A percentile compares a stretch with the other conserved stretches of the same genome.
Evolutionary conservation across 108 stramenopile species (phyloP).

Genomic region (Nitzschia palea): DNA sequence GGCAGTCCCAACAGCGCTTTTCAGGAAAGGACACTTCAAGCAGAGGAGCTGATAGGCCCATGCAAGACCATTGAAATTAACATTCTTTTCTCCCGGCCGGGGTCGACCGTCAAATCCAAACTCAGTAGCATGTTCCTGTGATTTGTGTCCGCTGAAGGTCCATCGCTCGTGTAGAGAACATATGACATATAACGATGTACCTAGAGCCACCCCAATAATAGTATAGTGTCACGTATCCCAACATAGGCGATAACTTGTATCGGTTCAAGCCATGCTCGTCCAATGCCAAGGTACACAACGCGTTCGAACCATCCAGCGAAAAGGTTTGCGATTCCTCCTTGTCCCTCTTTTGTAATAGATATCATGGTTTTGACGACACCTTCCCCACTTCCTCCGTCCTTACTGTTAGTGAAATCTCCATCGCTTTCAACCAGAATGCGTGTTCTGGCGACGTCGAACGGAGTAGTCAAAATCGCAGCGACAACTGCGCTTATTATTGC

Average conservation of each 20-base stretch:
- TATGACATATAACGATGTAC: background rate
- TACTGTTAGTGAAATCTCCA: constrained; percentile 2
- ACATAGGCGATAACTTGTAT: constrained; percentile 72
- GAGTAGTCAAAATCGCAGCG: constrained; percentile 77
- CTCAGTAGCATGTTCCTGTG: no score
- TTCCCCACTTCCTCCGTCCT: constrained; percentile 28
- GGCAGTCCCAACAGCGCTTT: no score
- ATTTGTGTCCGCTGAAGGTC: no score
- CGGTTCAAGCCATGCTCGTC: constrained; percentile 86
- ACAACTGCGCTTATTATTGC: constrained; percentile 60
- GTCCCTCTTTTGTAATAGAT: constrained; percentile 58
- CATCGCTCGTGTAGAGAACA: no score
- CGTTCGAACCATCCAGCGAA: constrained; percentile 85
- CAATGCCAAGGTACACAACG: constrained; percentile 69
- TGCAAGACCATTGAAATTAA: no score
- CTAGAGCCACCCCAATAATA: constrained; percentile 70
- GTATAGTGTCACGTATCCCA: constrained; percentile 73
- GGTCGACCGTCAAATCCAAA: no score
- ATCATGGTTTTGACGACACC: constrained; percentile 57
- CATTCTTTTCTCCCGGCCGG: no score
- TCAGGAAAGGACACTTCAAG: no score
- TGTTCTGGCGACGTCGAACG: constrained; percentile 85
- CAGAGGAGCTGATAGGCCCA: no score
- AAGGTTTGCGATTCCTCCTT: constrained; percentile 69
- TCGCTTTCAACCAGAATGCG: constrained; percentile 65